phyloP scores from a whole-genome alignment of 345 rosid genomes.

The Syzygium aromaticum region DNA sequence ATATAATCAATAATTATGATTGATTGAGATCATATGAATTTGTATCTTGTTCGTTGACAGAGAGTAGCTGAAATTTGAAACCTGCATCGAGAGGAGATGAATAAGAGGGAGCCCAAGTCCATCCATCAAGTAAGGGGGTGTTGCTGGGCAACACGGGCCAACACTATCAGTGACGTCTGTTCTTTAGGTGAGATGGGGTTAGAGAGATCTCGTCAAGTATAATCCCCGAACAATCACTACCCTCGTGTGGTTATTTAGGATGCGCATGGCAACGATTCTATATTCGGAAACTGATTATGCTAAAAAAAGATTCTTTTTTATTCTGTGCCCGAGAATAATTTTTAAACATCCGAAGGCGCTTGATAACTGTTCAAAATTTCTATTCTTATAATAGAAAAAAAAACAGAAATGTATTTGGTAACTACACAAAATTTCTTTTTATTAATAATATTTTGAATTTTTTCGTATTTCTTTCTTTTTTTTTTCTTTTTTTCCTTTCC shows the following conservation, averaged over 20 bases:
- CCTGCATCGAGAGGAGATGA: not conserved
- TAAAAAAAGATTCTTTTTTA: too few species aligned
- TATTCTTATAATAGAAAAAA: too few species aligned
- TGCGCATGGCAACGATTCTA: fast-evolving
- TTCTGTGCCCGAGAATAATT: too few species aligned
- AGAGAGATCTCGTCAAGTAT: not conserved
- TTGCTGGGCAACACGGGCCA: fast-evolving
- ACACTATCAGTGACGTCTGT: not conserved
- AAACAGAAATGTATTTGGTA: too few species aligned
- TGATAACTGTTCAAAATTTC: too few species aligned
- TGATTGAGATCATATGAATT: not conserved
- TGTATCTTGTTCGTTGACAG: not conserved
- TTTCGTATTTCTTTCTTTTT: too few species aligned
- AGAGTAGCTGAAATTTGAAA: not conserved
- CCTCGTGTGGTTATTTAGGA: fast-evolving
- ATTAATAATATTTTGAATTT: too few species aligned
- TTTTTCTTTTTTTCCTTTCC: too few species aligned
- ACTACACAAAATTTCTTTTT: too few species aligned
- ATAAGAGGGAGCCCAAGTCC: not conserved
- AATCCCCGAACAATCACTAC: fast-evolving
- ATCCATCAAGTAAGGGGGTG: not conserved
- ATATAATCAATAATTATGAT: not conserved
- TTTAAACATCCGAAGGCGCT: too few species aligned
- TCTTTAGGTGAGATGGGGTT: not conserved
- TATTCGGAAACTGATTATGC: too few species aligned